Evolutionary conservation across 1,284 basidiomycete species (phyloP).

Genomic region (Nidula niveotomentosa): DNA sequence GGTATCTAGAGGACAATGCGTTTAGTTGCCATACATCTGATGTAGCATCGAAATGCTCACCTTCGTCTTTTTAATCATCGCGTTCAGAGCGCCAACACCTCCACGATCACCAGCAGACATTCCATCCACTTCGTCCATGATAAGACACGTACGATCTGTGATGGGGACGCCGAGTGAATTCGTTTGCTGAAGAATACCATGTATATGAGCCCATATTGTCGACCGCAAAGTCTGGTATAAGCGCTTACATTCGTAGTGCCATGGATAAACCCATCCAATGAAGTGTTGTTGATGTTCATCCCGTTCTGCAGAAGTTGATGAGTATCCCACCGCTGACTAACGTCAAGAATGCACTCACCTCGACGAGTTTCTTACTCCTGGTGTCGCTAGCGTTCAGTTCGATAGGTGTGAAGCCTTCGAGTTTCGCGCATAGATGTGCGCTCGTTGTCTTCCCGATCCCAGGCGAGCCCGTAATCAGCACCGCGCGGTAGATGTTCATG

Average conservation of each 20-base stretch:
- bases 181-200: slow-evolving; percentile 26
- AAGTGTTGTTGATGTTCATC: slow-evolving; percentile 86
- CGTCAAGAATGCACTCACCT: slow-evolving; percentile 46
- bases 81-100: slow-evolving; percentile 91
- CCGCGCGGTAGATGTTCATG: slow-evolving; percentile 84
- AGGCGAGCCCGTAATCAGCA: slow-evolving; percentile 91
- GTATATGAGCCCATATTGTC: too few species aligned
- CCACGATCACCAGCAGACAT: slow-evolving; percentile 99
- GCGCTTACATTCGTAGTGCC: slow-evolving; percentile 41
- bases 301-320: slow-evolving; percentile 53
- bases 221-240: too few species aligned
- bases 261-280: slow-evolving; percentile 85
- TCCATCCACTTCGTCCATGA: slow-evolving; percentile 99
- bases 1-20: slow-evolving; percentile 64
- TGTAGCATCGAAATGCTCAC: slow-evolving; percentile 33
- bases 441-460: slow-evolving; percentile 98
- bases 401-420: slow-evolving; percentile 89
- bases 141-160: slow-evolving; percentile 83
- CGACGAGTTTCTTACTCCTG: slow-evolving; percentile 95
- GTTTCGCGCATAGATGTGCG: slow-evolving; percentile 89
- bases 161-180: slow-evolving; percentile 73
- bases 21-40: not conserved
- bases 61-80: slow-evolving; percentile 92
- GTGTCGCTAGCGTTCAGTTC: slow-evolving; percentile 97
- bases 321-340: not conserved